Conservation (phyloP, 2,329 filamentous ascomycete species). For the Elsinoe batatas region DNA sequence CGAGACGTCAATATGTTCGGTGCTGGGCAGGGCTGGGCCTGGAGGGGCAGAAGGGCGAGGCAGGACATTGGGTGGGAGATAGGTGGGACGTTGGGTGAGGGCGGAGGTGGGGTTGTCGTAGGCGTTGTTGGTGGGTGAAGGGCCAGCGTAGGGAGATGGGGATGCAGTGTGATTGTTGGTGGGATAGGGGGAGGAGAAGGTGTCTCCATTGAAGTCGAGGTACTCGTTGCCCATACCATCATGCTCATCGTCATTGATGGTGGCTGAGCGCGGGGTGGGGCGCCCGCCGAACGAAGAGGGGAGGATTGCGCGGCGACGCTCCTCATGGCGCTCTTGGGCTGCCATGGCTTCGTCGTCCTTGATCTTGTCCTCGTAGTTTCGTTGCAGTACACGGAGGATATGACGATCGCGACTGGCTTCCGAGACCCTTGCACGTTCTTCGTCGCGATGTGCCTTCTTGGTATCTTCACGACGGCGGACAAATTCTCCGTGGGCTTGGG, state of each 20-base stretch:
- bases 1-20: background rate
- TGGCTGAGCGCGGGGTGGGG: background rate
- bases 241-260: background rate
- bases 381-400: background rate
- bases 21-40: background rate
- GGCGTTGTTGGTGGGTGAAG: background rate
- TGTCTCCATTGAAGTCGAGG: slow-evolving; percentile 7
- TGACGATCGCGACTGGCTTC: background rate
- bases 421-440: slow-evolving; percentile 13
- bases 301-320: slow-evolving; percentile 1
- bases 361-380: slow-evolving; percentile 15
- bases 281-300: background rate
- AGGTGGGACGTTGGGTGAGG: background rate
- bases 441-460: slow-evolving; percentile 12
- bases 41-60: background rate
- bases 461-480: background rate
- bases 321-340: slow-evolving; percentile 9
- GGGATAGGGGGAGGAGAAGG: background rate
- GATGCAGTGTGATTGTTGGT: slow-evolving; percentile 7
- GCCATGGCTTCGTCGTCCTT: slow-evolving; percentile 16
- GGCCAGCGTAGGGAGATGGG: background rate
- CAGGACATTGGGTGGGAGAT: background rate
- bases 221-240: slow-evolving; percentile 3
- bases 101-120: background rate
- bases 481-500: background rate